Evolutionary conservation across 768 basidiomycete genomes (phyloP).

Genomic region (Hygrophoropsis aurantiaca): DNA sequence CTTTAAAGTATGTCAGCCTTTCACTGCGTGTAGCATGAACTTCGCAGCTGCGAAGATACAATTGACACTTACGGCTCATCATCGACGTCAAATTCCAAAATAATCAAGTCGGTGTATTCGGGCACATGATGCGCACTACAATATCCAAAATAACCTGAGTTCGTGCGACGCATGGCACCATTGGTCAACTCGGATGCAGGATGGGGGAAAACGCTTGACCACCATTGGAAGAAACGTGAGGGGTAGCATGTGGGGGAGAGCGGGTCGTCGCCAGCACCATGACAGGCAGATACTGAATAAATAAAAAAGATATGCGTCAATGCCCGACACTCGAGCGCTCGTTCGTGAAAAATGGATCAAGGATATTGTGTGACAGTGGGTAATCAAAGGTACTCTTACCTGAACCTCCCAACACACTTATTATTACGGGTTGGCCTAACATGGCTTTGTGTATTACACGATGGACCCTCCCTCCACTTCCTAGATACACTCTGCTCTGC

Average conservation of each 20-base stretch:
- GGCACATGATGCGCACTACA: slow-evolving; percentile 93
- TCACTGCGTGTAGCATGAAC: neutral
- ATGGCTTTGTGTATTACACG: slow-evolving; percentile 81
- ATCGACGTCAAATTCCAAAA: slow-evolving; percentile 92
- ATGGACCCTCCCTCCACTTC: slow-evolving; percentile 81
- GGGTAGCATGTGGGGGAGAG: slow-evolving; percentile 86
- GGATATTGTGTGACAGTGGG: neutral
- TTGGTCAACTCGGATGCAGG: slow-evolving; percentile 98
- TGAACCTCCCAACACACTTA: slow-evolving; percentile 88
- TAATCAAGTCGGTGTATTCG: slow-evolving; percentile 90
- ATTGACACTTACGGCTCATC: slow-evolving; percentile 70
- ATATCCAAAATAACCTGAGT: slow-evolving; percentile 93
- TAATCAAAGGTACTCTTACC: slow-evolving; percentile 44
- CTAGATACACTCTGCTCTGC: slow-evolving; percentile 72
- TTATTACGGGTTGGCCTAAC: slow-evolving; percentile 82
- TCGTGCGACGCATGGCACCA: slow-evolving; percentile 89
- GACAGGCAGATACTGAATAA: slow-evolving; percentile 83
- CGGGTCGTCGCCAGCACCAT: slow-evolving; percentile 91
- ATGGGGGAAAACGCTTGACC: slow-evolving; percentile 97
- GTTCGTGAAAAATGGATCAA: neutral
- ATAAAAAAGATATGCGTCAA: neutral
- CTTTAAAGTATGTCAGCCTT: slow-evolving; percentile 34
- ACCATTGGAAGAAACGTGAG: slow-evolving; percentile 95
- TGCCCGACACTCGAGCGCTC: too few species aligned
- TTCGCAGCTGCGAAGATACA: neutral